phyloP scores from a whole-genome alignment of 2,329 filamentous ascomycete species.

The Xylariales sp. region DNA sequence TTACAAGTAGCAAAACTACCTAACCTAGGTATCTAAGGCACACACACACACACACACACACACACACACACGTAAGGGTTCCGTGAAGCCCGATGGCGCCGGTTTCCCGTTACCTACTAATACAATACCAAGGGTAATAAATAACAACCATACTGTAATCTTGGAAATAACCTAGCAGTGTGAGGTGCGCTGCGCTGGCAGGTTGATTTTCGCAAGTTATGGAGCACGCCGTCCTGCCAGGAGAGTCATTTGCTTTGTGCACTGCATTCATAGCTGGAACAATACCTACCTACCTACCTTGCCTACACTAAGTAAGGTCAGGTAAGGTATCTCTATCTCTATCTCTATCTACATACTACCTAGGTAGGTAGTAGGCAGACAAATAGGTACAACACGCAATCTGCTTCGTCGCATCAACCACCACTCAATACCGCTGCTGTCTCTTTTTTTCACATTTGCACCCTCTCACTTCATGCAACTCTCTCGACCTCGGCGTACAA shows the following conservation, averaged over 20 bases:
- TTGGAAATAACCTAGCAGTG: background rate
- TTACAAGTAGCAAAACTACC: background rate
- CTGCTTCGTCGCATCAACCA: conserved; percentile 20
- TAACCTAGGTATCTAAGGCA: background rate
- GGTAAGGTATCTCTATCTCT: background rate
- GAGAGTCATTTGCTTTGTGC: background rate
- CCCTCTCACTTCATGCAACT: background rate
- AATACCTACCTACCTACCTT: background rate
- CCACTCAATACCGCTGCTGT: conserved; percentile 18
- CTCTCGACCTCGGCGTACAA: conserved; percentile 13
- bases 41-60: too few species aligned
- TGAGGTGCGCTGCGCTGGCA: background rate
- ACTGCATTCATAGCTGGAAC: conserved; percentile 2
- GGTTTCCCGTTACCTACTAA: background rate
- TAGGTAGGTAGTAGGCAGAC: conserved; percentile 10
- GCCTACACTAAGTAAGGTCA: background rate
- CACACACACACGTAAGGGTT: background rate
- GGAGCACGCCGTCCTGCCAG: background rate
- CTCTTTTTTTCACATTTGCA: background rate
- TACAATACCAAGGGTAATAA: background rate
- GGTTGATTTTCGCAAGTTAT: background rate
- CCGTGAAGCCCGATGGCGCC: conserved; percentile 29
- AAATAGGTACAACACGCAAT: background rate
- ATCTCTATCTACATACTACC: background rate
- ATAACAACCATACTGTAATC: too few species aligned